phyloP scores from a whole-genome alignment of 139 green algal species.

The Microglena sp. region DNA sequence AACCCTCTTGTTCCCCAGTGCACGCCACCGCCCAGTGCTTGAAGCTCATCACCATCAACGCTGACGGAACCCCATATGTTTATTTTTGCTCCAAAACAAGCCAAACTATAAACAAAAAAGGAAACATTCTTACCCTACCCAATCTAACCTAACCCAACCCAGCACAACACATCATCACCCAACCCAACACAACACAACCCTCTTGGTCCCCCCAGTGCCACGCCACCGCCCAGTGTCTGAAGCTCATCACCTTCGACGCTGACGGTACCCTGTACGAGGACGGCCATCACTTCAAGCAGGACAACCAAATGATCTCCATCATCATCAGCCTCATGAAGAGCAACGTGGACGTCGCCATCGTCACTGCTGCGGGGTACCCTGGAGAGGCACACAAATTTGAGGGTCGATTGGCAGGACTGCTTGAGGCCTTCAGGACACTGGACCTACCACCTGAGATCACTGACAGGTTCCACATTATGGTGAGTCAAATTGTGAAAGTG shows the following conservation, averaged over 20 bases:
- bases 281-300: conserved; percentile 83
- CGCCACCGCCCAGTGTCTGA: conserved; percentile 52
- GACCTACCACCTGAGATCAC: conserved; percentile 48
- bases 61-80: neutral
- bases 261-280: conserved; percentile 92
- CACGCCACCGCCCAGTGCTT: conserved; percentile 68
- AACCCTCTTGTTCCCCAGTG: too few relatives aligned
- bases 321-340: conserved; percentile 57
- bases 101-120: too few relatives aligned
- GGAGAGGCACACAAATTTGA: conserved; percentile 66
- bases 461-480: neutral
- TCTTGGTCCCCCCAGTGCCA: too few relatives aligned
- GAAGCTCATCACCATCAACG: too few relatives aligned
- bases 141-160: neutral
- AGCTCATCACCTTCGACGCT: conserved; percentile 93
- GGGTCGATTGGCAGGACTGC: conserved; percentile 46
- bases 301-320: conserved; percentile 75
- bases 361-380: conserved; percentile 87
- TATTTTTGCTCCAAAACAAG: too few relatives aligned
- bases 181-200: neutral
- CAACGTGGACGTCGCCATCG: conserved; percentile 71
- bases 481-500: neutral
- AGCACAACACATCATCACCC: neutral
- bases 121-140: neutral
- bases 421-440: conserved; percentile 63